Conservation (phyloP, 2,329 filamentous ascomycete genomes). For the Scopulariopsis brevicaulis region DNA sequence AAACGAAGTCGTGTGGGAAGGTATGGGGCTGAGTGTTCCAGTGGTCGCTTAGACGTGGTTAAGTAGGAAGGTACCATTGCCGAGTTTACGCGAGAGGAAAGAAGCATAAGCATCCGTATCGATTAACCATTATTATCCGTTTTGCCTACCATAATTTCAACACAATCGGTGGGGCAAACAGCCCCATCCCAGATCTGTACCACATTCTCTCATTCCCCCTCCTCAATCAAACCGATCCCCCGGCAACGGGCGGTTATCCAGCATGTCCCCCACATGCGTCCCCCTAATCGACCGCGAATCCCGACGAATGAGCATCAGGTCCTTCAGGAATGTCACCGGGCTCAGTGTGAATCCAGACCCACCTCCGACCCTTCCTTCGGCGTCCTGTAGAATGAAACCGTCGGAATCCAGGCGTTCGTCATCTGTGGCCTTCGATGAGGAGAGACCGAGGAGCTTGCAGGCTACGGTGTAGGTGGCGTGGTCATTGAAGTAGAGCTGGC, state of each 20-base stretch:
- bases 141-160: no score
- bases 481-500: constrained; percentile 50
- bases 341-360: constrained; percentile 16
- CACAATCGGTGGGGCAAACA: no score
- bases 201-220: no score
- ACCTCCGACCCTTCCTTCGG: constrained; percentile 5
- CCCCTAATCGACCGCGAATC: constrained; percentile 24
- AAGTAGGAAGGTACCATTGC: no score
- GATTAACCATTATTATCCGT: no score
- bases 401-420: constrained; percentile 14
- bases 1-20: no score
- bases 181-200: no score
- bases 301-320: constrained; percentile 22
- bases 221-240: constrained; percentile 10
- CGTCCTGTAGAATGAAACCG: constrained; percentile 19
- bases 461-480: constrained; percentile 40
- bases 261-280: constrained; percentile 27
- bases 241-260: constrained; percentile 17
- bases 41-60: no score
- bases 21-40: no score
- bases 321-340: constrained; percentile 24
- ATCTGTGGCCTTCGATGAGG: constrained; percentile 12
- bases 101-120: no score
- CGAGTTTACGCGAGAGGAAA: no score
- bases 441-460: constrained; percentile 40